Conservation (phyloP, 73 alveolate species). For the Paramecium octaurelia region DNA sequence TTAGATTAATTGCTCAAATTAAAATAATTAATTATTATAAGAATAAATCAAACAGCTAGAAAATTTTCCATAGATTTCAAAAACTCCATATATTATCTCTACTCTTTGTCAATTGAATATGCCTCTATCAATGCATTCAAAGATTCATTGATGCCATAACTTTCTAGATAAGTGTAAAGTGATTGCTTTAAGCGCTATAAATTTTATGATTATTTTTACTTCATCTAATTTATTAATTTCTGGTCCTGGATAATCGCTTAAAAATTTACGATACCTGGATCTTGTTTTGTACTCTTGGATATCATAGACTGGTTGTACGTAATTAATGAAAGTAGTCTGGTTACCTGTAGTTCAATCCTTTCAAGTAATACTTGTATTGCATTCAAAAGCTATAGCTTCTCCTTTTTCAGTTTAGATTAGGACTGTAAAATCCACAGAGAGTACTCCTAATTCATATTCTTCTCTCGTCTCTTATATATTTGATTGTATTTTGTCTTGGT, state of each 20-base stretch:
- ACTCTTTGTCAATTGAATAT: conserved; percentile 3
- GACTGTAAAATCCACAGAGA: conserved; percentile 14
- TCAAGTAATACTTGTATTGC: conserved; percentile 30
- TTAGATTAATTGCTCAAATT: background rate
- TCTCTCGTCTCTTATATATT: background rate
- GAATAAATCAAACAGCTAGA: background rate
- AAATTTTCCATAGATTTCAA: background rate
- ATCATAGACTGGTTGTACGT: conserved; percentile 37
- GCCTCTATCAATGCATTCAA: background rate
- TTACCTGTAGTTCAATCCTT: background rate
- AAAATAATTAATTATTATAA: background rate
- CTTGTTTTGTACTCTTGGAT: background rate
- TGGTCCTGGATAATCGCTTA: conserved; percentile 40
- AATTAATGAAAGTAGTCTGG: background rate
- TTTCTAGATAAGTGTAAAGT: background rate
- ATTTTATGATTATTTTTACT: background rate
- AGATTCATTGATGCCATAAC: background rate
- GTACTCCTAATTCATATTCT: background rate
- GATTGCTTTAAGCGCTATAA: background rate
- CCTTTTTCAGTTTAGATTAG: background rate
- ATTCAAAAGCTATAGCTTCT: conserved; percentile 51
- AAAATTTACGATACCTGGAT: background rate
- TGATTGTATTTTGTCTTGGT: background rate
- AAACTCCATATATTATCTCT: conserved; percentile 40
- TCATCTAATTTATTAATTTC: conserved; percentile 36